Evolutionary conservation across 768 basidiomycete species (phyloP), one percentile per base, ranked within the genome.

Genomic region (Suillus subluteus): DNA sequence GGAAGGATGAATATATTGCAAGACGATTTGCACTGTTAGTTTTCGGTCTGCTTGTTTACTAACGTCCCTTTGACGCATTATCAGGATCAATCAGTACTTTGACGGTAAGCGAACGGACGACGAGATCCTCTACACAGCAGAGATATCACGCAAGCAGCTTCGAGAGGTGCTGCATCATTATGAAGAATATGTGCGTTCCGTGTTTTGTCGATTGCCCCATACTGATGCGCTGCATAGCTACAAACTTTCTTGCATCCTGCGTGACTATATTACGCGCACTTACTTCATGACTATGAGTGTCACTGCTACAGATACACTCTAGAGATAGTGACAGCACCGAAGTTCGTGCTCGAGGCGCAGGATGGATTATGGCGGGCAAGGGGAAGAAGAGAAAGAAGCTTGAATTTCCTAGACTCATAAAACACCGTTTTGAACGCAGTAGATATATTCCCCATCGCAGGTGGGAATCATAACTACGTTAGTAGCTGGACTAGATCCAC

Each of bases 71-170:
- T 69, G 16, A 67, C n/a, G n/a, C 30, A 38, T 40, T 12, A 6
- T 3, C 74, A 96, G 95, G 67, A 92, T 97, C 62, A 91, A 94
- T 67, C 92, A 94, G 71, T 98, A 95, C 74, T 95, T 98, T 72
- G 95, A 99, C 71, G 97, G 97, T 15, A 92, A 90, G 76, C 89
- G 85, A 62, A 94, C 94, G 0, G 92, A 96, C 67, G 95, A 98
- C 70, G 96, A 98, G 77, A 96, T 98, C 66, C 82, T 96, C n/a
- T 94, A 90, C 75, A 84, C 91, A 46, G 94, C 95, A 0, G 92
- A 92, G 62, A 91, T 98, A 66, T 86, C 90, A 46, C 85, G 92
- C 72, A 92, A 90, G 73, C 91, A 96, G 71, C 80, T 99, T 66
- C 85, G 94, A 18, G 90, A 91, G 71, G 88, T 98, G 7, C 76